A percentile compares a stretch with the other conserved stretches of the same genome.
These are phyloP conservation scores for Dittrichia graveolens DNA, from an alignment of 129 eudicot species.

Conservation along the genomic window DNA sequence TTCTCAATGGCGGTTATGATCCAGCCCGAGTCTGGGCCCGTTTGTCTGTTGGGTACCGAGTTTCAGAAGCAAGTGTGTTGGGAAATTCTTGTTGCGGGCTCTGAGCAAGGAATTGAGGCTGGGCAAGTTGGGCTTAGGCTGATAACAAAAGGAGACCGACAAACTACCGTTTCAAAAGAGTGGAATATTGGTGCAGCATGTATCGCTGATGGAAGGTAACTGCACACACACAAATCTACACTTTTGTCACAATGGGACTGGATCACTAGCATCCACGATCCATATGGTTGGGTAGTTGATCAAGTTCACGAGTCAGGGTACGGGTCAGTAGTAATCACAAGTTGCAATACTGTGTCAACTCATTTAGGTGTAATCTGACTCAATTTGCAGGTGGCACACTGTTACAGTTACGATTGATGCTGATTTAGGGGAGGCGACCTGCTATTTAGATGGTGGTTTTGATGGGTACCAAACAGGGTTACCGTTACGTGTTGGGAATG, in stretches of 20 bases:
- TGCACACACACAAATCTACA: too few relatives aligned
- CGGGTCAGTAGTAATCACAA: background rate
- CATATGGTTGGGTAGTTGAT: too few relatives aligned
- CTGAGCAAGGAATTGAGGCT: constrained; percentile 98
- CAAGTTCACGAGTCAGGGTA: too few relatives aligned
- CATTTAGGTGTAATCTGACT: background rate
- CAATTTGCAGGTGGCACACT: constrained; percentile 84
- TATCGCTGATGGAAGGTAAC: constrained; percentile 97
- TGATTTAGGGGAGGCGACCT: constrained; percentile 92
- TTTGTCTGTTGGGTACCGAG: constrained; percentile 91
- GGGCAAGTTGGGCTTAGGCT: constrained; percentile 96
- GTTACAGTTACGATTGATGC: constrained; percentile 92
- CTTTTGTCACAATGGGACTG: too few relatives aligned
- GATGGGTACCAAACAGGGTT: constrained; percentile 88
- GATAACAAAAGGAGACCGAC: constrained; percentile 90
- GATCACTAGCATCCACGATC: too few relatives aligned
- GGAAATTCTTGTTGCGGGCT: constrained; percentile 96
- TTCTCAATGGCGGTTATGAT: constrained; percentile 85
- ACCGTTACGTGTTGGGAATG: constrained; percentile 58
- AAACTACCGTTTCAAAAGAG: constrained; percentile 79
- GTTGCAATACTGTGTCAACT: background rate
- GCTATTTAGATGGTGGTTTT: constrained; percentile 88
- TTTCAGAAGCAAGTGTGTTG: constrained; percentile 81
- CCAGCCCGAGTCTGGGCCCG: constrained; percentile 98
- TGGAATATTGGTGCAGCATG: constrained; percentile 93